phyloP scores from a whole-genome alignment of 2,329 filamentous ascomycete species.

The Sphaerostilbella broomeana region DNA sequence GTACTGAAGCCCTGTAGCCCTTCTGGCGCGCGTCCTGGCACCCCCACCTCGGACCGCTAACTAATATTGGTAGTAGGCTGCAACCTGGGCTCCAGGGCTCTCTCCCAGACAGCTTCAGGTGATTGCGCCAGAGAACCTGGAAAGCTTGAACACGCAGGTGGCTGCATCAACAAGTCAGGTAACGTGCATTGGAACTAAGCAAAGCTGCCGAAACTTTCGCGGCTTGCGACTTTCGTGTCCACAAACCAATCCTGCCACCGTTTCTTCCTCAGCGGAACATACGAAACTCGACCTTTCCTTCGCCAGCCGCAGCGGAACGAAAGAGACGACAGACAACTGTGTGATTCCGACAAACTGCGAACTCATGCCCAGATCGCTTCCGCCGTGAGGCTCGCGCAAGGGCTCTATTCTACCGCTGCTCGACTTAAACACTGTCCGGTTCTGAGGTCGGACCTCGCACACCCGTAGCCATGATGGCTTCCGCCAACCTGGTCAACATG shows the following conservation, averaged over 20 bases:
- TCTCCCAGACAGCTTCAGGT: too few relatives aligned
- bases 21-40: too few relatives aligned
- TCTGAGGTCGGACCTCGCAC: constrained; percentile 1
- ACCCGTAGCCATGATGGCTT: constrained; percentile 17
- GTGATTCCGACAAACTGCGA: neutral
- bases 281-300: neutral
- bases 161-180: neutral
- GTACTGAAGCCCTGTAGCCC: too few relatives aligned
- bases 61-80: too few relatives aligned
- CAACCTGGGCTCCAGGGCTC: too few relatives aligned
- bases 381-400: constrained; percentile 20
- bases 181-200: too few relatives aligned
- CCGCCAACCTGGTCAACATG: constrained; percentile 23
- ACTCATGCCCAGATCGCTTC: constrained; percentile 18
- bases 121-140: too few relatives aligned
- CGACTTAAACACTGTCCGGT: constrained; percentile 4
- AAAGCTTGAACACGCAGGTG: neutral
- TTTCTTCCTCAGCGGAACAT: too few relatives aligned
- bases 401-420: constrained; percentile 9
- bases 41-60: too few relatives aligned
- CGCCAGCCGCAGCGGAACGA: too few relatives aligned
- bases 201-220: constrained; percentile 3
- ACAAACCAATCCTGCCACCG: neutral
- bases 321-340: neutral
- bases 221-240: neutral